These are phyloP conservation scores for Suillus variegatus DNA, from an alignment of 768 basidiomycete genomes.

Conservation along the genomic window DNA sequence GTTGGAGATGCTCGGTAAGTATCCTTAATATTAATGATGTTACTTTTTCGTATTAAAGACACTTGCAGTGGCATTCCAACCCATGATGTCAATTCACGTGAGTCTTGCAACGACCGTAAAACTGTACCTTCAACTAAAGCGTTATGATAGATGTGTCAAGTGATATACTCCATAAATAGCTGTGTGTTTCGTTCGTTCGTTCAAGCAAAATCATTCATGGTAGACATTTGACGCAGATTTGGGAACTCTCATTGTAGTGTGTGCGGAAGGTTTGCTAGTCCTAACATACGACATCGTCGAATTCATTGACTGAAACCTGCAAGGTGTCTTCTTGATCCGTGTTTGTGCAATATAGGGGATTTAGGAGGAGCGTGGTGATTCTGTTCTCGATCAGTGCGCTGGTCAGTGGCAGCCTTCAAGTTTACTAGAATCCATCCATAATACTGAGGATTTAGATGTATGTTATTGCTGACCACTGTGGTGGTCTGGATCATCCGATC, in stretches of 20 bases:
- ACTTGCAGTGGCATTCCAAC: background rate
- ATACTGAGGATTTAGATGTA: background rate
- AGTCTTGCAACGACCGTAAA: background rate
- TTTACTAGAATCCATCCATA: background rate
- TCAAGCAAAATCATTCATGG: background rate
- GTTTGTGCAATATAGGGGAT: constrained; percentile 3
- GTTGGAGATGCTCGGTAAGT: background rate
- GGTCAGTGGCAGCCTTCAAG: background rate
- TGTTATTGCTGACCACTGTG: background rate
- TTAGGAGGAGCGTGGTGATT: background rate
- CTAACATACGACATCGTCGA: too few species aligned
- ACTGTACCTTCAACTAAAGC: background rate
- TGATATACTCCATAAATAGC: background rate
- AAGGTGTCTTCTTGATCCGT: background rate
- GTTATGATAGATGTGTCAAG: background rate
- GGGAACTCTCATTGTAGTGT: background rate
- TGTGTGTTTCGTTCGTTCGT: background rate
- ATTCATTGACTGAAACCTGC: background rate
- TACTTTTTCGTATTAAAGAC: background rate
- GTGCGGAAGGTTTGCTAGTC: constrained; percentile 3
- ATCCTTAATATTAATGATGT: too few species aligned
- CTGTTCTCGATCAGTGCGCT: background rate
- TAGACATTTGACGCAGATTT: background rate
- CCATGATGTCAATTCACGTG: constrained; percentile 4
- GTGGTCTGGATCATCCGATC: background rate